Base-by-base conservation (phyloP, 169 alveolate species). In the Eimeria falciformis region DNA sequence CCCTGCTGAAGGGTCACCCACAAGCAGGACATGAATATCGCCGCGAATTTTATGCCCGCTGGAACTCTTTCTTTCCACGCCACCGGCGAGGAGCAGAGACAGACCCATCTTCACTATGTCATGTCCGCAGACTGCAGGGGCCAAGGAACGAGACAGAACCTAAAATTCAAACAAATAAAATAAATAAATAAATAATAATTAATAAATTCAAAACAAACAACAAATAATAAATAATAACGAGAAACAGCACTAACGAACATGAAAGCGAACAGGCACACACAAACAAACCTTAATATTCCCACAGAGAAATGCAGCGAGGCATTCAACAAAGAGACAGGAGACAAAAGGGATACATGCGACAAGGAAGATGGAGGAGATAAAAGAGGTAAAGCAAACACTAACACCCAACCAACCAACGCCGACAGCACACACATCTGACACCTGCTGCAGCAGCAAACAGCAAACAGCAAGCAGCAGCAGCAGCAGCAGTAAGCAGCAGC, bases 71-170 rank as follows among this genome's bases (percentile, higher is more conserved):
- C 97, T 96, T 93, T 96, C 98, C n/a, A 93, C 92, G 71, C 99
- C 99, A 29, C 99, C 99, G 29, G 98, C 97, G 85, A 98, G 94
- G 94, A 97, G 97, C 79, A 99, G 94, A 45, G 98, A 93, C 62
- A 99, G 75, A 1, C 99, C 99, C 90, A 97, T 97, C 95, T 98
- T 98, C 91, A 98, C 98, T 37, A 94, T 56, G 53, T 96, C 98
- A 89, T 98, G 99, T 17, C 99, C 99, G 93, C 98, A 97, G 45
- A 99, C 98, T n/a, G 99, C 97, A 4, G 99, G 99, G 18, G 99
- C 99, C 53, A 99, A 95, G 17, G 99, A 97, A 85, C 97, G 96
- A 11, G 99, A 96, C 71, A 99, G 95, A 25, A 98, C 91, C 68
- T 97, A 37, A 43, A 56, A 6, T 4, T 27, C 17, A 56, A 50